These are phyloP conservation scores for Fusarium sp. DNA, from an alignment of 2,329 filamentous ascomycete genomes.

Conservation along the genomic window DNA sequence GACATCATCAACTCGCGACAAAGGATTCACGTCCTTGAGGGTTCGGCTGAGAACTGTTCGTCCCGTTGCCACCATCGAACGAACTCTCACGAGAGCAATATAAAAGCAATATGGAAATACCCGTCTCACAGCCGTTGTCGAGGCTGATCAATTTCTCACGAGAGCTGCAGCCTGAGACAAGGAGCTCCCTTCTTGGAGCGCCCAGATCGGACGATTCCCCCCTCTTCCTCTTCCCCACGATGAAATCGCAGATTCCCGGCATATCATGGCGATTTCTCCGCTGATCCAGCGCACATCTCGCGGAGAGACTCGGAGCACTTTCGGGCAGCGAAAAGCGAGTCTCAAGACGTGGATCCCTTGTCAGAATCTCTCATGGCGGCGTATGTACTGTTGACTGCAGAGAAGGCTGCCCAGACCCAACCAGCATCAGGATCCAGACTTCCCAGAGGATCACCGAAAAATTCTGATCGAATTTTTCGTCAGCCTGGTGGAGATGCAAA, in stretches of 20 bases:
- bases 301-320: slow-evolving; percentile 43
- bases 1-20: slow-evolving; percentile 20
- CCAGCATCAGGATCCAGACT: neutral
- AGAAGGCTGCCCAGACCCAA: slow-evolving; percentile 4
- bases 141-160: slow-evolving; percentile 1
- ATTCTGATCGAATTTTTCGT: slow-evolving; percentile 28
- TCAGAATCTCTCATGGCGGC: slow-evolving; percentile 14
- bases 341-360: slow-evolving; percentile 37
- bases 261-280: slow-evolving; percentile 19
- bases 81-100: slow-evolving; percentile 14
- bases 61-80: slow-evolving; percentile 17
- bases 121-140: slow-evolving; percentile 13
- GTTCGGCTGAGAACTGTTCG: neutral
- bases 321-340: slow-evolving; percentile 20
- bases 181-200: slow-evolving; percentile 10
- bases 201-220: slow-evolving; percentile 30
- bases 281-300: slow-evolving; percentile 7
- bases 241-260: slow-evolving; percentile 29
- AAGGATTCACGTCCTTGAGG: neutral
- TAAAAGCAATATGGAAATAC: slow-evolving; percentile 17
- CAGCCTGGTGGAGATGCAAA: slow-evolving; percentile 37
- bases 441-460: slow-evolving; percentile 12
- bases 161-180: slow-evolving; percentile 5
- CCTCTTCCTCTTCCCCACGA: slow-evolving; percentile 24
- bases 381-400: neutral